Evolutionary conservation across 1,284 basidiomycete species (phyloP), one percentile per base, ranked within the genome.

Genomic region (Gastroboletus turbinatus): DNA sequence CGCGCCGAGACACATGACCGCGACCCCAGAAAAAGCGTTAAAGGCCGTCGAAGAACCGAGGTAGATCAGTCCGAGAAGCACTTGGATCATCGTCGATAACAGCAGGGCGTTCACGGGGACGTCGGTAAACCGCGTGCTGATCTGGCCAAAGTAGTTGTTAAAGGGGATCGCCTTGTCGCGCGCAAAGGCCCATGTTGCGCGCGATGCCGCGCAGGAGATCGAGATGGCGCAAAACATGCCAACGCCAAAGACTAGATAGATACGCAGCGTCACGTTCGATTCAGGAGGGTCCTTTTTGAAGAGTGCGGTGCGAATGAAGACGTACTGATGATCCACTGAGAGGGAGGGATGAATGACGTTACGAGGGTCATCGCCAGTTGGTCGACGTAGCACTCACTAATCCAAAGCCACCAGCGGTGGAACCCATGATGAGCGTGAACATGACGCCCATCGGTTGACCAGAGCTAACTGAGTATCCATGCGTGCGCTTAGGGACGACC

Each of bases 141-240:
- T 75, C 32, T 70, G 72, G 2, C 81, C 68, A 66, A 88, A 84
- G 47, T 77, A 65, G 3, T 53, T 47, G 27, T 81, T 79, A 62
- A 86, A 81, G 2, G 85, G 86, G 21, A 90, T 77, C 9, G 85
- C 87, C 52, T 77, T 74, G 71, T 91, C 89, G 1, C 87, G 77
- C 0, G 88, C 87, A 60, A 91, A 89, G 36, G 83, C 82, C 75
- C 84, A 86, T 2, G 82, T 83, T 65, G 87, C 84, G 19, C 88
- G 79, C 1, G 85, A 87, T 13, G 83, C 80, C 3, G 83, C 84
- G 47, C 84, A 85, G 55, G 83, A 78, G 59, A 86, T 82, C 21
- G 83, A 83, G 49, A 83, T 79, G 40, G 79, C 76, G 56, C 82
- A 83, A 65, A 83, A 83, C 56, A 83, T 69, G 21, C 77, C 80